Base-by-base conservation (phyloP, 306 rosid species). In the Malus fusca region DNA sequence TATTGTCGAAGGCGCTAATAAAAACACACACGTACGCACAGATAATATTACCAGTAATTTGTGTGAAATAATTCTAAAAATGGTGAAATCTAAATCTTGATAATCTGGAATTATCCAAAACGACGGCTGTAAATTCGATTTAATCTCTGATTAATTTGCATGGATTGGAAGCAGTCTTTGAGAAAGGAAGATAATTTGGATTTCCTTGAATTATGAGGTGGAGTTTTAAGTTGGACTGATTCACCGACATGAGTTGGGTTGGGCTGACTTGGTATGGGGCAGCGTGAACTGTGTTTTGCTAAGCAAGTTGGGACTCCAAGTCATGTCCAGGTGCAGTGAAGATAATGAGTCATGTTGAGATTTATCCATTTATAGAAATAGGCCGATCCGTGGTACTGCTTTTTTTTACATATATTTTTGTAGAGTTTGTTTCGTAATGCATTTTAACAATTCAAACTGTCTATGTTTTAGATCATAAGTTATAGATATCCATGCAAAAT, bases 381-480 rank as follows among this genome's bases (percentile, higher is more conserved):
- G 42, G 9, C 8, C 10, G 7, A 35, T 35, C 42, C 3, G 7
- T 46, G 2, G 7, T 5, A 14, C 6, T 1, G 2, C 0, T 46
- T 46, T 46, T 46, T 46, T 46, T 14, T 0, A 46, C 2, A 46
- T 1, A 12, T 0, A 4, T 44, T 44, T 44, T 44, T 44, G 0
- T 12, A 0, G 28, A 26, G 28, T 26, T 26, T 26, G 2, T 26
- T 26, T 26, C 0, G 28, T 26, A 26, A 26, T 26, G 28, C 3
- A 26, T 26, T 0, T 26, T 4, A 46, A 6, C 3, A 4, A 46
- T 46, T 2, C 0, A 7, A 4, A 1, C 0, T 5, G 5, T 46
- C 0, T 46, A 14, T 46, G 2, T 1, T 4, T 46, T 46, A 4
- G 0, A 2, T 46, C 1, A 26, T 26, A 26, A 26, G 28, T 26